Base-by-base conservation (phyloP, 108 stramenopile genomes). In the Asterionellopsis glacialis region DNA sequence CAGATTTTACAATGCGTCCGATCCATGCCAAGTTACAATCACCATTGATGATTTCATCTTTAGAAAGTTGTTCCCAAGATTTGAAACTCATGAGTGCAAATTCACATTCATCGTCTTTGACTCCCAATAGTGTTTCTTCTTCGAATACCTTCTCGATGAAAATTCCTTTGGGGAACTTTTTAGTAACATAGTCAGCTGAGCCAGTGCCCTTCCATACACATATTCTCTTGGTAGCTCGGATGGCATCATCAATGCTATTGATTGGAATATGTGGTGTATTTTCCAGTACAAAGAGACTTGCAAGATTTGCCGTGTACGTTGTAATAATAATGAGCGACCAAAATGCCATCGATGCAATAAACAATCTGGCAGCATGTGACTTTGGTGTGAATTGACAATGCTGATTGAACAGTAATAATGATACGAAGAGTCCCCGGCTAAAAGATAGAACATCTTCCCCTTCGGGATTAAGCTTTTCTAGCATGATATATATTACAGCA, bases 261-360 rank as follows among this genome's bases (percentile, higher is more conserved):
- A 57, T 41, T 16, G 7, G 42, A 57, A 9, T 39, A 5, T 1
- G 5, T n/a, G 40, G 19, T 15, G 3, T 41, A 21, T 56, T 41
- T 27, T 64, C 13, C 18, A 44, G 19, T 19, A 65, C 66, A 19
- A 73, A 38, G 39, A 67, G 52, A 22, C 57, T 52, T 14, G 72
- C 72, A 14, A 73, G 33, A 44, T 73, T 73, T 9, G 72, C 72
- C 0, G 72, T 73, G 39, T 73, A 73, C 9, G 72, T 51, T 10
- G 65, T 10, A 21, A 42, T 60, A 33, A 73, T n/a, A 22, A 73
- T 63, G 11, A 73, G 21, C 1, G 66, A 51, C 65, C 65, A 73
- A 38, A 73, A 73, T 21, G 52, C 51, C 42, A 26, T 21, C n/a
- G 9, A 43, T 14, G 24, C 42, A 33, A 23, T 1, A 12, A 43